phyloP scores from a whole-genome alignment of 306 rosid genomes.

The Comarum palustre region DNA sequence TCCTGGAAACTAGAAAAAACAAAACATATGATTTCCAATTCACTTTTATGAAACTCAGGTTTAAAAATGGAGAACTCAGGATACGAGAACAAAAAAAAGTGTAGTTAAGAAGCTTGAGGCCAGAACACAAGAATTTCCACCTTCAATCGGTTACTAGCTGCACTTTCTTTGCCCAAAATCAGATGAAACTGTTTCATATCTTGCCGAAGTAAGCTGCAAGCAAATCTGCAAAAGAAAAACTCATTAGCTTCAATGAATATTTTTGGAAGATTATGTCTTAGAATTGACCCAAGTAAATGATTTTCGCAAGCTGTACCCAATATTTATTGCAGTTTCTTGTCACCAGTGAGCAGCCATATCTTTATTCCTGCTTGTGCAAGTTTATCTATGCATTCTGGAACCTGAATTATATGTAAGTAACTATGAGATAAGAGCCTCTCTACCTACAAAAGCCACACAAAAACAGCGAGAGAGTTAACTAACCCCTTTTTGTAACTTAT shows the following conservation, averaged over 20 bases:
- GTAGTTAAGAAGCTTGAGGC: neutral
- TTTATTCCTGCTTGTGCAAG: conserved; percentile 37
- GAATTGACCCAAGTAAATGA: neutral
- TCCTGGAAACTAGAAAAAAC: conserved; percentile 30
- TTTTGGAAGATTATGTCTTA: neutral
- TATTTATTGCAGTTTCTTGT: conserved; percentile 44
- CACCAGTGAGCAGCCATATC: conserved; percentile 40
- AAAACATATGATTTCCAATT: conserved; percentile 16
- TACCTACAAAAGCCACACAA: neutral
- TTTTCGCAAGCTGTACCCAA: conserved; percentile 23
- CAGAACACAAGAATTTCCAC: conserved; percentile 17
- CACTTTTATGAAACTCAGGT: neutral
- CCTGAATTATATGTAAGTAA: conserved; percentile 20
- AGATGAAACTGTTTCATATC: conserved; percentile 35
- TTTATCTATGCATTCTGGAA: conserved; percentile 37
- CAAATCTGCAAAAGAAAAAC: conserved; percentile 20
- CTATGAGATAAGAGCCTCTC: neutral
- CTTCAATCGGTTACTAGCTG: conserved; percentile 16
- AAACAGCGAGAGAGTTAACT: neutral
- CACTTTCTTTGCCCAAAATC: conserved; percentile 14
- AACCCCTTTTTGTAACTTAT: conserved; percentile 38
- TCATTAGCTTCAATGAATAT: neutral
- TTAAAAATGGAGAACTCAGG: neutral
- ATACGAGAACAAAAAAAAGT: neutral
- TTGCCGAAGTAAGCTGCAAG: conserved; percentile 35